Percentiles rank a stretch among this genome's conserved stretches.
Evolutionary conservation across 495 filamentous ascomycete species (phyloP).

Genomic region (Chaetomium cochliodes): DNA sequence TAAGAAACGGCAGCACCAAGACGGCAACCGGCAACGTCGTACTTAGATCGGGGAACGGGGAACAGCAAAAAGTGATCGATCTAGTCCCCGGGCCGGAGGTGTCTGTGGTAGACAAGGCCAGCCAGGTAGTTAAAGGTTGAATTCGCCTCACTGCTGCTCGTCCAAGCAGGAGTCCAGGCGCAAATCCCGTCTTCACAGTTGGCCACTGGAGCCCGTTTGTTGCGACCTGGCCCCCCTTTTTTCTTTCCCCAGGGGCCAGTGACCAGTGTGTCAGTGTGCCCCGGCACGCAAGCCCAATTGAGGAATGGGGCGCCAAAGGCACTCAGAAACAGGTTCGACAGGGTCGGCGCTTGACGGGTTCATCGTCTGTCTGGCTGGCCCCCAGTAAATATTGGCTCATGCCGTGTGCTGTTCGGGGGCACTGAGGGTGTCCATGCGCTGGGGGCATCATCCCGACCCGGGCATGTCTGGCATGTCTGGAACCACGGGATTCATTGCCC

Average conservation of each 20-base stretch:
- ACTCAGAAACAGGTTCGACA: background rate
- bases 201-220: background rate
- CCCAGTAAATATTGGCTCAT: background rate
- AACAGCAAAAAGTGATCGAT: background rate
- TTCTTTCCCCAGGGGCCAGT: background rate
- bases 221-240: background rate
- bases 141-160: slow-evolving; percentile 12
- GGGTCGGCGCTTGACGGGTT: slow-evolving; percentile 12
- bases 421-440: no score
- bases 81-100: background rate
- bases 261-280: no score
- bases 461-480: background rate
- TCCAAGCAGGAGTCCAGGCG: background rate
- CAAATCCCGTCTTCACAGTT: slow-evolving; percentile 9
- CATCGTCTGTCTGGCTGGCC: background rate
- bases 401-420: background rate
- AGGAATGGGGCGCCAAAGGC: slow-evolving; percentile 4
- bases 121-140: background rate
- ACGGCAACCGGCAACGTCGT: slow-evolving; percentile 8
- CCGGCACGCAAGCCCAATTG: slow-evolving; percentile 3
- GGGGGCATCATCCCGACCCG: no score
- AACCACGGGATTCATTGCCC: background rate
- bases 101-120: background rate
- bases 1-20: background rate
- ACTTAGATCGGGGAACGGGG: background rate